Base-by-base conservation (phyloP, 2,329 filamentous ascomycete genomes). In the Diaporthe longicolla region DNA sequence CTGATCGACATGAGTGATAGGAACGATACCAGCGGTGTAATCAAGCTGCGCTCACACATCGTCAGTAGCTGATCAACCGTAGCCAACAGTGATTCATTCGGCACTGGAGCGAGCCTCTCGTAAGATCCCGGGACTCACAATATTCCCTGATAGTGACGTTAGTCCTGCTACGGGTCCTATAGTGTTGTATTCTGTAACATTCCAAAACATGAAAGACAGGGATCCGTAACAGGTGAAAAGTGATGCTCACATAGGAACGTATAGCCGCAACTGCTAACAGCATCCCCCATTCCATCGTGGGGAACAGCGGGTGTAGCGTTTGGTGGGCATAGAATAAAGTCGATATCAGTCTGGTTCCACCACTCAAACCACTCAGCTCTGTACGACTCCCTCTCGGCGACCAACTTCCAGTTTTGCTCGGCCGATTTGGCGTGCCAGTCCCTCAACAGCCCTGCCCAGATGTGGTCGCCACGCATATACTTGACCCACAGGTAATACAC, bases 201-300 rank as follows among this genome's bases (percentile, higher is more conserved):
- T n/a, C n/a, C n/a, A n/a, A n/a, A n/a, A n/a, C n/a, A n/a, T n/a
- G n/a, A n/a, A n/a, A n/a, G n/a, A n/a, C n/a, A n/a, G n/a, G n/a
- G n/a, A n/a, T n/a, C n/a, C n/a, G n/a, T n/a, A n/a, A n/a, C n/a
- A n/a, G n/a, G n/a, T n/a, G n/a, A n/a, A n/a, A n/a, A n/a, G n/a
- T n/a, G n/a, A n/a, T n/a, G n/a, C n/a, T n/a, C n/a, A n/a, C 97
- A 98, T 72, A 98, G 84, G 81, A 98, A 98, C 0, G 95, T 98
- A 80, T 98, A 98, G 1, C 95, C 95, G 79, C 95, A 98, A 77
- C 92, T 94, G 76, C 93, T 93, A 58, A 97, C 91, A 3, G 94
- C 94, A 78, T 96, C 92, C 77, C 91, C 90, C 95, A 98, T 98
- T 0, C 91, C 95, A 61, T 92, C 90, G 81, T 97, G 95, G 0